Evolutionary conservation across 2,329 filamentous ascomycete genomes (phyloP).

Genomic region (Diaporthe sp.): DNA sequence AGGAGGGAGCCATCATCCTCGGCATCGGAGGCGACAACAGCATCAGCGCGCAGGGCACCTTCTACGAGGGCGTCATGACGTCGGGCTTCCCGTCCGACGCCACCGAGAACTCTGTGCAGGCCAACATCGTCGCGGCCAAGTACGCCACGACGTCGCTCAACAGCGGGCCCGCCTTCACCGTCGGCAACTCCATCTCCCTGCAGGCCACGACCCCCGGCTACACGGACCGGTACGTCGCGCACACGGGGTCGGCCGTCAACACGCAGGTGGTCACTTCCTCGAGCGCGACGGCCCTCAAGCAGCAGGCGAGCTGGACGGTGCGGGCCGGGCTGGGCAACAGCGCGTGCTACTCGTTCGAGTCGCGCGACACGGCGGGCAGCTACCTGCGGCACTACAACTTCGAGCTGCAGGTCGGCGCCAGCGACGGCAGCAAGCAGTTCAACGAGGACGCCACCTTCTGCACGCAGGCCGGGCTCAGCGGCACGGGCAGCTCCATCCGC

Average conservation of each 20-base stretch:
- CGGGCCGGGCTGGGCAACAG: constrained; percentile 68
- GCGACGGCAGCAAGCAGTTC: constrained; percentile 70
- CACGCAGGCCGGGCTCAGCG: constrained; percentile 64
- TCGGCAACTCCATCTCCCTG: constrained; percentile 63
- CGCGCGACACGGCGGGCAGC: constrained; percentile 68
- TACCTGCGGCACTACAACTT: constrained; percentile 72
- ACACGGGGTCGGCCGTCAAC: constrained; percentile 64
- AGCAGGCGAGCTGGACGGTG: constrained; percentile 67
- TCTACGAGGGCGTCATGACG: constrained; percentile 77
- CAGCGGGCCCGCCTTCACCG: constrained; percentile 61
- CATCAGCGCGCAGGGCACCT: constrained; percentile 70
- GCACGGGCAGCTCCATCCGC: constrained; percentile 65
- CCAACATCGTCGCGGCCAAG: constrained; percentile 71
- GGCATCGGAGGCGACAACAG: constrained; percentile 80
- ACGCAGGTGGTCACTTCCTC: constrained; percentile 68
- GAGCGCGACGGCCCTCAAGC: constrained; percentile 63
- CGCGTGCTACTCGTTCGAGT: constrained; percentile 74
- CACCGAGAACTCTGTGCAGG: constrained; percentile 71
- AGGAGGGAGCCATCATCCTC: constrained; percentile 77
- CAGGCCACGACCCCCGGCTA: constrained; percentile 68
- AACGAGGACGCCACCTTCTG: constrained; percentile 76
- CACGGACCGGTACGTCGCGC: constrained; percentile 68
- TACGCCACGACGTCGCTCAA: constrained; percentile 65
- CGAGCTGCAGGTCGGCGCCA: constrained; percentile 61
- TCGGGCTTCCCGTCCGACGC: constrained; percentile 71